Evolutionary conservation across 2,329 filamentous ascomycete genomes (phyloP).

Genomic region (Aspergillus pseudoviridinutans): DNA sequence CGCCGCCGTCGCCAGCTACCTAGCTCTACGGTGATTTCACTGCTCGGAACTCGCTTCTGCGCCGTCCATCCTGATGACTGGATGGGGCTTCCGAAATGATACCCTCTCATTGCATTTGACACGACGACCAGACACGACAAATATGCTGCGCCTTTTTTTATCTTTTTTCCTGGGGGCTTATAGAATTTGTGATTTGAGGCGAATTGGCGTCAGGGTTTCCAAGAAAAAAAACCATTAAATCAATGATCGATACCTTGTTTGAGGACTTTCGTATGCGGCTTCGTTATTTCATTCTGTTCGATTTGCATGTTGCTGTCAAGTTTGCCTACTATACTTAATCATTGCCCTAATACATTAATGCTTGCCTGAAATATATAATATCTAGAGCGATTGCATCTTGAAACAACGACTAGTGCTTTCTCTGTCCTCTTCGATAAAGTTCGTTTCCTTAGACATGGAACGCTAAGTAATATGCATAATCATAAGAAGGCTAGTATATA

Average conservation of each 20-base stretch:
- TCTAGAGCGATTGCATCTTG: not conserved
- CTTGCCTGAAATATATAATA: not conserved
- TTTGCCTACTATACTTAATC: not conserved
- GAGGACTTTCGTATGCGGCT: not conserved
- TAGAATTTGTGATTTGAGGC: not conserved
- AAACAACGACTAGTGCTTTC: not conserved
- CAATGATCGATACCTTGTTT: not conserved
- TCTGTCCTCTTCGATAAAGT: not conserved
- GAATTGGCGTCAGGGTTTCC: not conserved
- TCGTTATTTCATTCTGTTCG: not conserved
- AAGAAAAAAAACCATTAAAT: not conserved
- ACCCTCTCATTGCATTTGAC: not conserved
- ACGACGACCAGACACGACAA: not conserved
- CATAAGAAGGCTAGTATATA: not conserved
- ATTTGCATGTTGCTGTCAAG: not conserved
- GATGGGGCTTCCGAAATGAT: not conserved
- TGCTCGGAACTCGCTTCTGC: not conserved
- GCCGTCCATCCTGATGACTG: not conserved
- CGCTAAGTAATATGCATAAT: not conserved
- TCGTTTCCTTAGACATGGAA: not conserved
- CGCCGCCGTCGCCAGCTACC: conserved; percentile 20
- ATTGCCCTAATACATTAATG: not conserved
- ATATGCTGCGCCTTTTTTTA: not conserved
- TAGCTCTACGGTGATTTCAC: conserved; percentile 18
- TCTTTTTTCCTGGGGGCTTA: not conserved